A percentile compares a stretch with the other conserved stretches of the same genome.
Conservation (phyloP, 305 asterid species). For the Fraxinus velutina region DNA sequence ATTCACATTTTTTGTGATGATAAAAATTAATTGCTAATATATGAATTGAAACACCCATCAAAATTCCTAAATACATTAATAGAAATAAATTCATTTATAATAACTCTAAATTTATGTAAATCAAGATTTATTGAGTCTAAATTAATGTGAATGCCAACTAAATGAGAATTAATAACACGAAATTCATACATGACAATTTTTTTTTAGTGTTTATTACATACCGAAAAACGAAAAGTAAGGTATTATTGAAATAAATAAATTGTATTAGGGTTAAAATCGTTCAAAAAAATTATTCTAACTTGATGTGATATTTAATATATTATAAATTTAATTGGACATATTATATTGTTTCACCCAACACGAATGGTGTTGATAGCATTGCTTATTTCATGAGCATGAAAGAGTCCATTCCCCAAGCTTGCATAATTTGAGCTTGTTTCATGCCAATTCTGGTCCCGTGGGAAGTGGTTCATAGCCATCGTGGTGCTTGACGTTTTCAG, state of each 20-base stretch:
- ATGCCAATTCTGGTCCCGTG: slow-evolving; percentile 61
- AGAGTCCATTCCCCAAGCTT: background rate
- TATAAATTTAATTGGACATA: background rate
- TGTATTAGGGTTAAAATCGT: background rate
- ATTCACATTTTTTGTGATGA: too few species aligned
- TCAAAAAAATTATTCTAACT: background rate
- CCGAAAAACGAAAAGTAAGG: background rate
- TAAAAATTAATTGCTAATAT: background rate
- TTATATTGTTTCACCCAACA: background rate
- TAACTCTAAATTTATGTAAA: background rate
- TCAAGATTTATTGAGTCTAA: background rate
- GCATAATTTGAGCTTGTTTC: slow-evolving; percentile 19
- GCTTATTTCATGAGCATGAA: background rate
- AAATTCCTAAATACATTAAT: background rate
- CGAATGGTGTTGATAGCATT: background rate
- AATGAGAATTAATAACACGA: background rate
- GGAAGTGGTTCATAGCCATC: slow-evolving; percentile 68
- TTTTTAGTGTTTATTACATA: background rate
- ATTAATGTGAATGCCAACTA: background rate
- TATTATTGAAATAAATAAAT: background rate
- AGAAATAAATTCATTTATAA: background rate
- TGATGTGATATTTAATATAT: background rate
- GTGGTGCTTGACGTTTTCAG: slow-evolving; percentile 26
- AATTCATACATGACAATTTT: background rate
- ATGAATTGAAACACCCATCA: background rate